Evolutionary conservation across 306 rosid species (phyloP).

Genomic region (Quercus ilex): DNA sequence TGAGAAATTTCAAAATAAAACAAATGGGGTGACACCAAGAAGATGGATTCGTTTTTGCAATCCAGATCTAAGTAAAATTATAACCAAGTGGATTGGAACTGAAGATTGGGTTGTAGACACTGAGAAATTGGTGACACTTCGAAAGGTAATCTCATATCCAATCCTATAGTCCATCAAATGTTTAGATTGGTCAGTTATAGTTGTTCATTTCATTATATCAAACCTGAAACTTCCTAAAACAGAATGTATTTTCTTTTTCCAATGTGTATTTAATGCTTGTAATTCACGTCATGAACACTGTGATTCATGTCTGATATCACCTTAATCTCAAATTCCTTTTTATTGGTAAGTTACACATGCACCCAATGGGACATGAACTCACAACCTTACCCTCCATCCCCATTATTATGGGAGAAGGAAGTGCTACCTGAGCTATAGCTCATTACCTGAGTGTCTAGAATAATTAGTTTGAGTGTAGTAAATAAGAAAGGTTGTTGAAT

Average conservation of each 20-base stretch:
- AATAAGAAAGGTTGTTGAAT: too few relatives aligned
- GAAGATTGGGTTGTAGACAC: conserved; percentile 91
- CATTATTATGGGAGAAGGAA: too few relatives aligned
- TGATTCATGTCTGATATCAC: background rate
- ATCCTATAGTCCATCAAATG: background rate
- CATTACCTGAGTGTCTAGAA: too few relatives aligned
- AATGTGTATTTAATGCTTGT: background rate
- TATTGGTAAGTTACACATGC: too few relatives aligned
- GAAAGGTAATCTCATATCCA: conserved; percentile 35
- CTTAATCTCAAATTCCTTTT: background rate
- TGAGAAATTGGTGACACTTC: conserved; percentile 70
- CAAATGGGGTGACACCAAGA: conserved; percentile 98
- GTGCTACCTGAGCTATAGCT: too few relatives aligned
- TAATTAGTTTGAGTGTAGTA: too few relatives aligned
- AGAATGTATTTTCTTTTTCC: background rate
- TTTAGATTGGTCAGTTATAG: background rate
- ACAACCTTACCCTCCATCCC: too few relatives aligned
- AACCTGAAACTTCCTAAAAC: background rate
- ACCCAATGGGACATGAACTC: too few relatives aligned
- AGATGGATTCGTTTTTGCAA: conserved; percentile 97
- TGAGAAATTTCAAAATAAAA: conserved; percentile 91
- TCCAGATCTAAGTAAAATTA: conserved; percentile 71
- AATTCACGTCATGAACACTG: background rate
- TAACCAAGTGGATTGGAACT: conserved; percentile 74
- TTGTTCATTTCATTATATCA: too few relatives aligned